Evolutionary conservation across 371 early-diverging fungal genomes (phyloP).

Genomic region (Gilbertella persicaria): DNA sequence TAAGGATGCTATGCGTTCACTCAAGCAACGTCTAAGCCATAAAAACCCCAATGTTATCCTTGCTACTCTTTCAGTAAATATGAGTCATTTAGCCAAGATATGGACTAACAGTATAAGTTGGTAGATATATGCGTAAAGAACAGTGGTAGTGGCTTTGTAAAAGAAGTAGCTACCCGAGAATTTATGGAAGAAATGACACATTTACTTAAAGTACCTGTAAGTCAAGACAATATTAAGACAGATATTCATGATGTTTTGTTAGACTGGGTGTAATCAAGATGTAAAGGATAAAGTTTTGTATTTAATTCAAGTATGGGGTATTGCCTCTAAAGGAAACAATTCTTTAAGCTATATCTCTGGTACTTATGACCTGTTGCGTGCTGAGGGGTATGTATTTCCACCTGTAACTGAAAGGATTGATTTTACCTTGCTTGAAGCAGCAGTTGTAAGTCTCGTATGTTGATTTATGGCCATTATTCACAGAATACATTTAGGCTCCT

Average conservation of each 20-base stretch:
- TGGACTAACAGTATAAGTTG: constrained; percentile 47
- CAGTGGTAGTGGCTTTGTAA: constrained; percentile 82
- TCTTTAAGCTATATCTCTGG: constrained; percentile 77
- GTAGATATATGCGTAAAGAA: constrained; percentile 94
- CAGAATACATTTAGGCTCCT: constrained; percentile 67
- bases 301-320: constrained; percentile 87
- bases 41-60: constrained; percentile 94
- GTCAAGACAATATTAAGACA: constrained; percentile 1
- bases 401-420: constrained; percentile 50
- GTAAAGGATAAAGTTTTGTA: constrained; percentile 74
- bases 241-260: neutral
- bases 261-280: constrained; percentile 60
- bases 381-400: constrained; percentile 67
- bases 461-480: constrained; percentile 2
- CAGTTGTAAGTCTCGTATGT: constrained; percentile 48
- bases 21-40: constrained; percentile 79
- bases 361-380: constrained; percentile 72
- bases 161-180: constrained; percentile 85
- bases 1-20: constrained; percentile 72
- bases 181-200: constrained; percentile 83
- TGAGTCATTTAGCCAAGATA: neutral
- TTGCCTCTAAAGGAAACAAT: constrained; percentile 73
- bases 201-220: constrained; percentile 63
- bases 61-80: constrained; percentile 76
- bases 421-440: constrained; percentile 68